Evolutionary conservation across 176 grass and related monocot species (phyloP).

Genomic region (Neostapfia colusana): DNA sequence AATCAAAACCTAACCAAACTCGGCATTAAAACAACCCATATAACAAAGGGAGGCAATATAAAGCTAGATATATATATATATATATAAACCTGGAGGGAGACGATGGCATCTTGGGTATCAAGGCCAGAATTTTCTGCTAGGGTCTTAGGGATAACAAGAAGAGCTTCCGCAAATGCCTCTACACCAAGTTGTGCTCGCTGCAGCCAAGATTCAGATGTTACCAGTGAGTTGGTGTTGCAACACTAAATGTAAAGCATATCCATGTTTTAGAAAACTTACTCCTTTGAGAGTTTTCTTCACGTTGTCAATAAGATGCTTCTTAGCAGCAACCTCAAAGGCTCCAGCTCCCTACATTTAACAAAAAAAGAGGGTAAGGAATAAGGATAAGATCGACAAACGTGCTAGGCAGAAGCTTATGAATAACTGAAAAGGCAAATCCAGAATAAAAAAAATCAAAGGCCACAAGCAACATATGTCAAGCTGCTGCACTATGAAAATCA

Average conservation of each 20-base stretch:
- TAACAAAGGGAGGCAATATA: not conserved
- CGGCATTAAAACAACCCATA: not conserved
- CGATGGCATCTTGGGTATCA: slow-evolving; percentile 83
- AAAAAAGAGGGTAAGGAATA: not conserved
- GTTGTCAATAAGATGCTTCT: slow-evolving; percentile 85
- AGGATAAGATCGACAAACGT: not conserved
- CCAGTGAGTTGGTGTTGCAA: not conserved
- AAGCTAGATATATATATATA: not conserved
- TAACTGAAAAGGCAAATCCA: not conserved
- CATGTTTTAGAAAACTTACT: slow-evolving; percentile 41
- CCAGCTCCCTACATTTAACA: slow-evolving; percentile 70
- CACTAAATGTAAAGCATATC: not conserved
- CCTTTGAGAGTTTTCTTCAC: slow-evolving; percentile 96
- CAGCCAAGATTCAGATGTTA: slow-evolving; percentile 20
- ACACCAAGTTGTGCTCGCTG: slow-evolving; percentile 96
- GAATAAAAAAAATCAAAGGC: not conserved
- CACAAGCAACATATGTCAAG: not conserved
- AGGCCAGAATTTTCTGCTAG: slow-evolving; percentile 93
- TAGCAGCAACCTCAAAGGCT: slow-evolving; percentile 96
- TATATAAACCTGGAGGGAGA: slow-evolving; percentile 68
- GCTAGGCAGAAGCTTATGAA: not conserved
- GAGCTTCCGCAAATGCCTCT: slow-evolving; percentile 93
- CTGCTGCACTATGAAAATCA: not conserved
- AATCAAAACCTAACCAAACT: not conserved
- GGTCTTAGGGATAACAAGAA: slow-evolving; percentile 94